Percentiles rank a stretch among this genome's conserved stretches.
Evolutionary conservation across 176 grass and related monocot genomes (phyloP).

Genomic region (Ensete glaucum): DNA sequence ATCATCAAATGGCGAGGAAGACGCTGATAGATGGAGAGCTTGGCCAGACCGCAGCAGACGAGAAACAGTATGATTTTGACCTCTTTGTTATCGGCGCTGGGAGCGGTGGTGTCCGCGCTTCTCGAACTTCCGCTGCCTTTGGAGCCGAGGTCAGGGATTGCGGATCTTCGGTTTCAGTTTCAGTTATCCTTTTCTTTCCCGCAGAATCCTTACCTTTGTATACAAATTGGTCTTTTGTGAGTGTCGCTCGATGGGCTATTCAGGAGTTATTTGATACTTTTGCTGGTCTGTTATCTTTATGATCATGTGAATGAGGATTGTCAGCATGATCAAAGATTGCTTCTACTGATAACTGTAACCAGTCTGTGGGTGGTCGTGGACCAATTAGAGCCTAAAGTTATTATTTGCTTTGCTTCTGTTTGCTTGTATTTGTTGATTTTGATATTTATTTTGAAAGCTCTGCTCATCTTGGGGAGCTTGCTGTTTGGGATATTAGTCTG

Average conservation of each 20-base stretch:
- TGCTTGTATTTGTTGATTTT: not conserved
- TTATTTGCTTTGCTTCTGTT: not conserved
- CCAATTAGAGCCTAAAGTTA: too few relatives aligned
- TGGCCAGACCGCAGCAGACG: slow-evolving; percentile 4
- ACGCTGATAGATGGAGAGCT: slow-evolving; percentile 65
- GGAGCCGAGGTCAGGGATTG: slow-evolving; percentile 60
- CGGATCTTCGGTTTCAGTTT: too few relatives aligned
- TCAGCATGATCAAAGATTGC: too few relatives aligned
- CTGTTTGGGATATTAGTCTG: not conserved
- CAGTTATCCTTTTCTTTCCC: too few relatives aligned
- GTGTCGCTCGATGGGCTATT: not conserved
- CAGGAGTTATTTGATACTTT: not conserved
- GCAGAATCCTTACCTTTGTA: too few relatives aligned
- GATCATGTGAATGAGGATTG: too few relatives aligned
- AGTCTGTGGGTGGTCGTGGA: too few relatives aligned
- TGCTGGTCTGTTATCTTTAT: not conserved
- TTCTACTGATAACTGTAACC: too few relatives aligned
- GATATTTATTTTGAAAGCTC: not conserved
- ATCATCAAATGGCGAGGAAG: slow-evolving; percentile 73
- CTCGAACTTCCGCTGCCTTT: slow-evolving; percentile 62
- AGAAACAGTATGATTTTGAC: slow-evolving; percentile 53
- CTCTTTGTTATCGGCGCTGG: slow-evolving; percentile 94
- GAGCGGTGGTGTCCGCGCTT: slow-evolving; percentile 84
- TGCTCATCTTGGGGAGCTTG: not conserved
- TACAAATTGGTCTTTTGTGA: not conserved